phyloP scores from a whole-genome alignment of 1,284 basidiomycete genomes.

The Marasmius sp. region DNA sequence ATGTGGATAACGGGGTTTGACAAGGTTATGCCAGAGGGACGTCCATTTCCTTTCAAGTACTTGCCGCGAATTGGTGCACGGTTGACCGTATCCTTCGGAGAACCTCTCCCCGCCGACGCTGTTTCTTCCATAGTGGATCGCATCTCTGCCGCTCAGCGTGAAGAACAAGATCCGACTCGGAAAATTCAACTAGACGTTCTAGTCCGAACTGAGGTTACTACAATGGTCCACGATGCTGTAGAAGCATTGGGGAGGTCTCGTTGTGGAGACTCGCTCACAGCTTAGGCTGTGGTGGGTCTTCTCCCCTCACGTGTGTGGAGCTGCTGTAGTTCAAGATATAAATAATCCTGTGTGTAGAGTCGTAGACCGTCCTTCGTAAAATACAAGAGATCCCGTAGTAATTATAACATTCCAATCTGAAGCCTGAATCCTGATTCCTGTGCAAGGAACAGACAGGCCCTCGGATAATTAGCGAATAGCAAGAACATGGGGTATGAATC shows the following conservation, averaged over 20 bases:
- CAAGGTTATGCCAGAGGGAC: conserved; percentile 84
- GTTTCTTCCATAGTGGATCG: conserved; percentile 31
- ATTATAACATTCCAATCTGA: too few relatives aligned
- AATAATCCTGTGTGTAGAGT: too few relatives aligned
- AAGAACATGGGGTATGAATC: too few relatives aligned
- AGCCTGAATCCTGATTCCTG: too few relatives aligned
- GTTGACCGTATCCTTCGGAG: conserved; percentile 74
- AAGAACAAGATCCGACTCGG: conserved; percentile 8
- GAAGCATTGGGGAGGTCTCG: conserved; percentile 57
- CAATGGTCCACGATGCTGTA: conserved; percentile 57
- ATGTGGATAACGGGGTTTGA: conserved; percentile 95
- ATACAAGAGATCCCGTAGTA: too few relatives aligned
- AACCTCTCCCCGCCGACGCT: conserved; percentile 51
- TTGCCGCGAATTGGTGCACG: conserved; percentile 61
- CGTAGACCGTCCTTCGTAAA: too few relatives aligned
- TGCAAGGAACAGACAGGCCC: too few relatives aligned
- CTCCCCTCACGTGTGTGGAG: too few relatives aligned
- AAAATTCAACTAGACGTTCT: conserved; percentile 27
- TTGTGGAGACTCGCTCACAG: conserved; percentile 33
- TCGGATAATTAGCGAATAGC: too few relatives aligned
- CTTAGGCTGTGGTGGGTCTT: too few relatives aligned
- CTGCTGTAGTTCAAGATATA: too few relatives aligned
- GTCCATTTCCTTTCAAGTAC: conserved; percentile 70
- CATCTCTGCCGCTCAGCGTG: neutral
- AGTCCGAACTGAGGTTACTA: conserved; percentile 56